These are phyloP conservation scores for Coemansia sp. DNA, from an alignment of 192 early-diverging fungal species.

Conservation along the genomic window DNA sequence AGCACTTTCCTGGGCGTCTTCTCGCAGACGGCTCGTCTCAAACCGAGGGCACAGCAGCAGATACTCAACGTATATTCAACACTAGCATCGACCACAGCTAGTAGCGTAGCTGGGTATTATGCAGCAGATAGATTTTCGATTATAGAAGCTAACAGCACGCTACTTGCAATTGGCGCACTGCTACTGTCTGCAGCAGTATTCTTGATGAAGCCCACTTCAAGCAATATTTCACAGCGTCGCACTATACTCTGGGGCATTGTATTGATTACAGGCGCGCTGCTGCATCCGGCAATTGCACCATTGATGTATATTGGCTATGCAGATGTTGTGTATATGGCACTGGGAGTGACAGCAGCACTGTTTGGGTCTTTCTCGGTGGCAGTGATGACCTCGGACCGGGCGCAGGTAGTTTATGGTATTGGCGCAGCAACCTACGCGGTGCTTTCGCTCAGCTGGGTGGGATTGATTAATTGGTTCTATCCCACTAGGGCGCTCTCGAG, in stretches of 20 bases:
- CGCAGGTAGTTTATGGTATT: conserved; percentile 20
- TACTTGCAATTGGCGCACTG: neutral
- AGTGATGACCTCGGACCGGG: conserved; percentile 15
- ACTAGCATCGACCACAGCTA: conserved; percentile 7
- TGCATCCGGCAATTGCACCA: conserved; percentile 9
- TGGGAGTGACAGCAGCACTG: conserved; percentile 8
- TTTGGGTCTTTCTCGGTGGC: conserved; percentile 33
- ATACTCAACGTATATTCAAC: conserved; percentile 27
- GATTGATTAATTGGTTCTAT: conserved; percentile 16
- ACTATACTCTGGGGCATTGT: conserved; percentile 16
- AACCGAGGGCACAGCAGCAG: conserved; percentile 20
- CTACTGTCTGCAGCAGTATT: neutral
- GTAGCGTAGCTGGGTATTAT: conserved; percentile 19
- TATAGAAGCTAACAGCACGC: neutral
- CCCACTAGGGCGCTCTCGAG: conserved; percentile 14
- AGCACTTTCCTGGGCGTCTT: conserved; percentile 11
- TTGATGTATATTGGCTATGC: conserved; percentile 11
- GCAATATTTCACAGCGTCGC: conserved; percentile 21
- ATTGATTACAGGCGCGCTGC: conserved; percentile 4
- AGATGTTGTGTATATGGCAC: conserved; percentile 19
- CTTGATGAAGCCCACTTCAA: conserved; percentile 8
- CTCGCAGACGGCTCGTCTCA: conserved; percentile 21
- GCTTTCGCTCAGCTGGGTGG: conserved; percentile 14
- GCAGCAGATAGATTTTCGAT: conserved; percentile 4
- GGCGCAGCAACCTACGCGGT: conserved; percentile 15